A percentile compares a stretch with the other conserved stretches of the same genome.
Conservation (phyloP, 768 basidiomycete genomes). For the Agrocybe chaxingu region DNA sequence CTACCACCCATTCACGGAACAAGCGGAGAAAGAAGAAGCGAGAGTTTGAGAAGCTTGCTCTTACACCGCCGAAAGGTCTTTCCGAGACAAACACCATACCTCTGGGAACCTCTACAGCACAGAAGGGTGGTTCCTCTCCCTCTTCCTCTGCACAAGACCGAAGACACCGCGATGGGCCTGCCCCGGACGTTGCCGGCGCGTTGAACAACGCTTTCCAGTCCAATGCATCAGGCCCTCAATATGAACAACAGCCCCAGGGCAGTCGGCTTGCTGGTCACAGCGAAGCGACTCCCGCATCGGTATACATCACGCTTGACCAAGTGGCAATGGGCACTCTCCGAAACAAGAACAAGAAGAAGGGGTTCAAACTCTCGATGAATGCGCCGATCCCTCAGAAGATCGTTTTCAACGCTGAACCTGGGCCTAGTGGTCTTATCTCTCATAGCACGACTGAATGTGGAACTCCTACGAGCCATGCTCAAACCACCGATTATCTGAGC, state of each 20-base stretch:
- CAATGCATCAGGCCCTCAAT: not conserved
- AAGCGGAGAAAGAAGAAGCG: conserved; percentile 51
- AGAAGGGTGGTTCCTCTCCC: not conserved
- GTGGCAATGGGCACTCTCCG: conserved; percentile 52
- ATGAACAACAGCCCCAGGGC: no score
- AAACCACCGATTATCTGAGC: not conserved
- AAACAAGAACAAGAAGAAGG: conserved; percentile 76
- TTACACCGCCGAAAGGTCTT: conserved; percentile 20
- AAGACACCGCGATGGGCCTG: conserved; percentile 2
- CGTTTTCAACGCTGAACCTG: conserved; percentile 34
- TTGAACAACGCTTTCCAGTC: conserved; percentile 10
- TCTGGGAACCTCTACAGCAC: conserved; percentile 25
- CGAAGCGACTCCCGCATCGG: conserved; percentile 4
- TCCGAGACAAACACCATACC: conserved; percentile 45
- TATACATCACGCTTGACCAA: conserved; percentile 15
- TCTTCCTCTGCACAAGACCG: not conserved
- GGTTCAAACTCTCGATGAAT: conserved; percentile 53
- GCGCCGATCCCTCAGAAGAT: conserved; percentile 46
- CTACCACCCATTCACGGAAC: conserved; percentile 55
- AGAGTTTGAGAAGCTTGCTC: conserved; percentile 15
- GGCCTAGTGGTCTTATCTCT: not conserved
- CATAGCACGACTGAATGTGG: not conserved
- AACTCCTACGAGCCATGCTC: not conserved
- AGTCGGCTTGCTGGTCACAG: not conserved
- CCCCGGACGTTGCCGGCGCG: conserved; percentile 9